Evolutionary conservation across 129 eudicot genomes (phyloP).

Genomic region (Pseudognaphalium luteoalbum): DNA sequence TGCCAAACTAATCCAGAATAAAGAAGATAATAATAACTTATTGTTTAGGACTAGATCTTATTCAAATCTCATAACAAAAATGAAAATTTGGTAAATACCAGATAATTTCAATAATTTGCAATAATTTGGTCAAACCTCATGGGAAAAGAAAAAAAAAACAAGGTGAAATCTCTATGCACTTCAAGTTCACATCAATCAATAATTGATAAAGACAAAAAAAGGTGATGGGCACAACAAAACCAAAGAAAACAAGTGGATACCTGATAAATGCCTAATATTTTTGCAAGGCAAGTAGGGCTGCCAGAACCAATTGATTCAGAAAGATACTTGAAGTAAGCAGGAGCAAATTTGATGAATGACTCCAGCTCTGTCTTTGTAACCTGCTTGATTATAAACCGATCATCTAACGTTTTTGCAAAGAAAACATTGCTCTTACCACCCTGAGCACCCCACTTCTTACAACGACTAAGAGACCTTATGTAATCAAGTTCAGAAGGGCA

Average conservation of each 20-base stretch:
- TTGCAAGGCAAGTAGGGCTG: constrained; percentile 96
- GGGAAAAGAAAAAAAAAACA: neutral
- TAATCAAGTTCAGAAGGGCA: constrained; percentile 88
- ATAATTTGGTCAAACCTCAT: neutral
- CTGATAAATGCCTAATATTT: constrained; percentile 97
- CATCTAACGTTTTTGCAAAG: constrained; percentile 94
- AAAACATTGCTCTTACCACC: constrained; percentile 98
- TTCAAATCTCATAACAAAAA: neutral
- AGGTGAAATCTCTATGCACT: neutral
- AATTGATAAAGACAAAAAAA: neutral
- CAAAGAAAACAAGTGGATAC: constrained; percentile 34
- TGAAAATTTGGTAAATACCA: neutral
- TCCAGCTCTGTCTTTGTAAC: constrained; percentile 98
- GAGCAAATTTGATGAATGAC: constrained; percentile 90
- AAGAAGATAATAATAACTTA: too few species aligned
- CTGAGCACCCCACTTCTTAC: constrained; percentile 99
- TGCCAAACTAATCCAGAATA: neutral
- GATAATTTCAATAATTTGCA: neutral
- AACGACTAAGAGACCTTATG: constrained; percentile 81
- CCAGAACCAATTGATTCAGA: constrained; percentile 81
- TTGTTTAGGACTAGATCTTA: neutral
- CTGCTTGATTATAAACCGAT: constrained; percentile 92
- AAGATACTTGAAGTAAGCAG: constrained; percentile 82
- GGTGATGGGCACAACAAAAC: neutral
- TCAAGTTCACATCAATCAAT: neutral